phyloP scores from a whole-genome alignment of 1,284 basidiomycete genomes.

The Apiotrichum laibachii region DNA sequence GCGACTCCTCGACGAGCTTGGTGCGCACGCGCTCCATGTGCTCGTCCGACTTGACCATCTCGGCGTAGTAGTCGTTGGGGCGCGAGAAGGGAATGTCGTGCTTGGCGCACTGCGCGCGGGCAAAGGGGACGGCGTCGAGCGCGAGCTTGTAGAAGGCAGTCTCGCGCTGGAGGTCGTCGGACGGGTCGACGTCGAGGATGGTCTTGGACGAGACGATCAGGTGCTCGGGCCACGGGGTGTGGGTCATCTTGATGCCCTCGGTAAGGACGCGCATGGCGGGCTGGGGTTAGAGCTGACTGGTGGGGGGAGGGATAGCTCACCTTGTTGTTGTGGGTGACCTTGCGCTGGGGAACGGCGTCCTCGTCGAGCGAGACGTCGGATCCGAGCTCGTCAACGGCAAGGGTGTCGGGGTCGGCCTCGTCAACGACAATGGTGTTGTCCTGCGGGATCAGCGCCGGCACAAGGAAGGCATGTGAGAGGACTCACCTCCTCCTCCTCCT shows the following conservation, averaged over 20 bases:
- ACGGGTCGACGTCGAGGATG: constrained; percentile 70
- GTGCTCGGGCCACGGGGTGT: constrained; percentile 81
- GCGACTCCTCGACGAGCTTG: constrained; percentile 80
- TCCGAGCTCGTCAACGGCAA: constrained; percentile 69
- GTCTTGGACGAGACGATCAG: constrained; percentile 71
- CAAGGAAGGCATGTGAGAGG: constrained; percentile 13
- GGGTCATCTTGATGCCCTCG: constrained; percentile 71
- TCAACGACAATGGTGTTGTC: constrained; percentile 51
- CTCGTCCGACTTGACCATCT: constrained; percentile 97
- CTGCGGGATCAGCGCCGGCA: neutral
- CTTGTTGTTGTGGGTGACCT: constrained; percentile 77
- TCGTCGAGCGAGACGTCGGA: constrained; percentile 64
- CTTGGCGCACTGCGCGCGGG: constrained; percentile 69
- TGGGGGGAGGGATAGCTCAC: constrained; percentile 53
- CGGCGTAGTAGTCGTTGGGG: constrained; percentile 94
- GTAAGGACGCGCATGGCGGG: constrained; percentile 76
- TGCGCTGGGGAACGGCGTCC: constrained; percentile 72
- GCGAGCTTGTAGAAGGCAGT: constrained; percentile 97
- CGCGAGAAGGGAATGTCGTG: constrained; percentile 79
- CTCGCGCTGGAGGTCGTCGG: constrained; percentile 82
- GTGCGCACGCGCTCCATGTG: constrained; percentile 98
- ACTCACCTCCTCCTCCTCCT: constrained; percentile 58
- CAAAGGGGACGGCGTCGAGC: constrained; percentile 72
- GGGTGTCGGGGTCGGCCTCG: constrained; percentile 51
- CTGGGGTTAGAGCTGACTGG: constrained; percentile 50